Evolutionary conservation across 1,284 basidiomycete genomes (phyloP), one percentile per base, ranked within the genome.

Genomic region (Schizophyllum commune): DNA sequence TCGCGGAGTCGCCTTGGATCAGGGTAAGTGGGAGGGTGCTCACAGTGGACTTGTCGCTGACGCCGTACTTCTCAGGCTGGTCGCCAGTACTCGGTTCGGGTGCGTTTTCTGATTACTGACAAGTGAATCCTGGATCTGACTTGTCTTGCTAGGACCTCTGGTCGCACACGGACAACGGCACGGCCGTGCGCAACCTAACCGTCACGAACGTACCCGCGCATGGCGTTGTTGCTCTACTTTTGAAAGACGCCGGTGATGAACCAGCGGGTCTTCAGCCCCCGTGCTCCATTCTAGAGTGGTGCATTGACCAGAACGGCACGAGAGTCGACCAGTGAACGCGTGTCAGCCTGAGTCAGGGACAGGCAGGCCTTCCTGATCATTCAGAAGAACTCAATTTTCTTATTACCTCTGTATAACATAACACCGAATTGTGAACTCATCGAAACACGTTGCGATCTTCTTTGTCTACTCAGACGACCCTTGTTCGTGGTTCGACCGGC

Each of bases 1-100:
- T 89, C 60, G 85, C 84, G 2, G 85, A 88, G 67, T 86, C 85
- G 0, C 85, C 86, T 0, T 88, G 85, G 84, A 81, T 88, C 64
- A 39, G 34, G 34, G 34, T 39, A 39, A 39, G 34, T 13, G 6
- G 34, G 34, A 7, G 6, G 13, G 34, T 39, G 13, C n/a, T 39
- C 34, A 13, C 6, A 39, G 7, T 6, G 34, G 34, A 39, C 34
- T 6, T 39, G 6, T 6, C 7, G 34, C 34, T 39, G 34, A 39
- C 13, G 34, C 13, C n/a, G n/a, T n/a, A n/a, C 13, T 39, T 13
- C 34, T 39, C 78, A 83, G 56, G 85, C 85, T 1, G 86, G 86
- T 33, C 74, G 83, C 57, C 79, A 84, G 66, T 87, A 88, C 65
- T 68, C 77, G 22, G 82, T 88, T 59, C 75, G 84, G 54, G 83